A percentile compares a stretch with the other conserved stretches of the same genome.
Conservation (phyloP, 768 basidiomycete species). For the Boletus sensibilis region DNA sequence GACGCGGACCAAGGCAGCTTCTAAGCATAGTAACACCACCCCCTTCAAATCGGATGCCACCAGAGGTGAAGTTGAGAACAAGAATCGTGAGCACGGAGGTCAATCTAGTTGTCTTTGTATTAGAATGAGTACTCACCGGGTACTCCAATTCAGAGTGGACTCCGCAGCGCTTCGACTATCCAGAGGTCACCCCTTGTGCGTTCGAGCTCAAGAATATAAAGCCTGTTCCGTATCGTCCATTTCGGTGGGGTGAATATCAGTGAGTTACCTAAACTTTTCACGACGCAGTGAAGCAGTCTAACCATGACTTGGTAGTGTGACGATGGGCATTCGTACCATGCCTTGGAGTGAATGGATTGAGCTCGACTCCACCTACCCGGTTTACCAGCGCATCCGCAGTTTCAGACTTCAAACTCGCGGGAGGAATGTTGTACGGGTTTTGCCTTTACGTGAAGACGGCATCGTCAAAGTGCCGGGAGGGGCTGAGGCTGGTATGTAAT, state of each 20-base stretch:
- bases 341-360: constrained; percentile 74
- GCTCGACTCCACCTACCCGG: constrained; percentile 56
- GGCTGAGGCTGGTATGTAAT: constrained; percentile 28
- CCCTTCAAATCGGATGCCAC: neutral
- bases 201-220: constrained; percentile 42
- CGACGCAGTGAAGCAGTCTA: neutral
- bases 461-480: constrained; percentile 31
- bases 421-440: constrained; percentile 45
- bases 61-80: constrained; percentile 16
- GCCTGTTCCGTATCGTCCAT: constrained; percentile 64
- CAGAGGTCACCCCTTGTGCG: constrained; percentile 43
- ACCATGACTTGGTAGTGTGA: constrained; percentile 43
- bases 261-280: constrained; percentile 32
- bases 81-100: constrained; percentile 26
- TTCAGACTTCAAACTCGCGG: constrained; percentile 54
- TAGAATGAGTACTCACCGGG: neutral
- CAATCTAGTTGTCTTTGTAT: neutral
- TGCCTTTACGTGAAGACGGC: constrained; percentile 43
- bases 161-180: constrained; percentile 51
- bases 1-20: constrained; percentile 4
- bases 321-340: constrained; percentile 69
- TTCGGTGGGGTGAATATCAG: constrained; percentile 63
- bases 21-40: neutral
- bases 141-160: constrained; percentile 45
- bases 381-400: constrained; percentile 55